A percentile compares a stretch with the other conserved stretches of the same genome.
phyloP scores from a whole-genome alignment of 2,329 filamentous ascomycete genomes.

The Fusarium brachygibbosum region DNA sequence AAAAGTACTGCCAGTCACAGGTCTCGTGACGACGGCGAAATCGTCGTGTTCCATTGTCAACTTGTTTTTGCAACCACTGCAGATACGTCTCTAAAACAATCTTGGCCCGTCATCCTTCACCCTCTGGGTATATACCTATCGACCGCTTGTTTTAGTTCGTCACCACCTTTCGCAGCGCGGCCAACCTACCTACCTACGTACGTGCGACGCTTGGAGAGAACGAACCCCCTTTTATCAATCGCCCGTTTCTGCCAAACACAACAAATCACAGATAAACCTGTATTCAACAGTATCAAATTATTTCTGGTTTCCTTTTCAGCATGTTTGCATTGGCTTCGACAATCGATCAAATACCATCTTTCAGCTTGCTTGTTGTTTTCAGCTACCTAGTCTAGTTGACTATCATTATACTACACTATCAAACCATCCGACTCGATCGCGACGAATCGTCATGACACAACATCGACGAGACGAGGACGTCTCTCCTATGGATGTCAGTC shows the following conservation, averaged over 20 bases:
- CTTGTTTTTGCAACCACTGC: slow-evolving; percentile 7
- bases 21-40: slow-evolving; percentile 26
- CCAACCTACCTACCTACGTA: slow-evolving; percentile 20
- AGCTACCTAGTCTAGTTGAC: slow-evolving; percentile 26
- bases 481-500: slow-evolving; percentile 41
- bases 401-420: background rate
- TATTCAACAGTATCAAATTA: slow-evolving; percentile 13
- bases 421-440: slow-evolving; percentile 18
- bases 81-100: slow-evolving; percentile 7
- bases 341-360: slow-evolving; percentile 31
- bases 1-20: background rate
- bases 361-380: slow-evolving; percentile 17
- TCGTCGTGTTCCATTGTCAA: slow-evolving; percentile 14
- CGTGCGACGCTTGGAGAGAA: slow-evolving; percentile 33
- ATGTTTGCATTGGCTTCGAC: slow-evolving; percentile 38
- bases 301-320: slow-evolving; percentile 34
- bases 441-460: slow-evolving; percentile 42
- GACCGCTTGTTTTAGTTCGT: slow-evolving; percentile 36
- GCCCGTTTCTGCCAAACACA: slow-evolving; percentile 16
- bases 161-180: slow-evolving; percentile 29
- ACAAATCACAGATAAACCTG: slow-evolving; percentile 9
- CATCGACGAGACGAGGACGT: slow-evolving; percentile 40
- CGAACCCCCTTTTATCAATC: slow-evolving; percentile 38
- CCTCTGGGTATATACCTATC: slow-evolving; percentile 6
- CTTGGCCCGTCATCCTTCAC: slow-evolving; percentile 12